A percentile compares a stretch with the other conserved stretches of the same genome.
Conservation (phyloP, 2,329 filamentous ascomycete species). For the Cadophora malorum region DNA sequence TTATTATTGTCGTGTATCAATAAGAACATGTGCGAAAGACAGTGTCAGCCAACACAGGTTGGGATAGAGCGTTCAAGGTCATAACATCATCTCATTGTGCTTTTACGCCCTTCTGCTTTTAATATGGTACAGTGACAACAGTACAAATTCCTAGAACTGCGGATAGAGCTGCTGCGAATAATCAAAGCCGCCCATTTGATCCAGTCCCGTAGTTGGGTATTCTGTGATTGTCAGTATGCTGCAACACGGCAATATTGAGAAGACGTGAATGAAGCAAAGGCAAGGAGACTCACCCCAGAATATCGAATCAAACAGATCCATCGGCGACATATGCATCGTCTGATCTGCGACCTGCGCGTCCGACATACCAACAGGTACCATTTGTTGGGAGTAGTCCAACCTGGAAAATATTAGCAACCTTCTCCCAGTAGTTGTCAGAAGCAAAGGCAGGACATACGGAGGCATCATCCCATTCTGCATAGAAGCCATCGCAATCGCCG, state of each 20-base stretch:
- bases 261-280: neutral
- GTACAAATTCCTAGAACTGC: slow-evolving; percentile 27
- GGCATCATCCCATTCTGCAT: slow-evolving; percentile 62
- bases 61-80: neutral
- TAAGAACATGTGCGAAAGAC: no score
- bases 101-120: neutral
- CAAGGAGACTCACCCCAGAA: slow-evolving; percentile 63
- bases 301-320: slow-evolving; percentile 72
- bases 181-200: slow-evolving; percentile 34
- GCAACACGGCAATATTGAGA: neutral
- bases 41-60: no score
- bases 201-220: slow-evolving; percentile 34
- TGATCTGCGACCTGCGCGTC: slow-evolving; percentile 59
- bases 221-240: slow-evolving; percentile 27
- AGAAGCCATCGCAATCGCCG: slow-evolving; percentile 69
- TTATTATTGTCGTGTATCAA: no score
- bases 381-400: slow-evolving; percentile 49
- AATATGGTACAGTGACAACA: neutral
- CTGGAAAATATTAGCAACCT: slow-evolving; percentile 29
- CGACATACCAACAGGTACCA: slow-evolving; percentile 46
- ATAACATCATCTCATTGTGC: neutral
- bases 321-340: slow-evolving; percentile 66
- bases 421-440: neutral
- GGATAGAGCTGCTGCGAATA: slow-evolving; percentile 37
- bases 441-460: slow-evolving; percentile 35